phyloP scores from a whole-genome alignment of 768 basidiomycete species.

The Tephrocybe sp. region DNA sequence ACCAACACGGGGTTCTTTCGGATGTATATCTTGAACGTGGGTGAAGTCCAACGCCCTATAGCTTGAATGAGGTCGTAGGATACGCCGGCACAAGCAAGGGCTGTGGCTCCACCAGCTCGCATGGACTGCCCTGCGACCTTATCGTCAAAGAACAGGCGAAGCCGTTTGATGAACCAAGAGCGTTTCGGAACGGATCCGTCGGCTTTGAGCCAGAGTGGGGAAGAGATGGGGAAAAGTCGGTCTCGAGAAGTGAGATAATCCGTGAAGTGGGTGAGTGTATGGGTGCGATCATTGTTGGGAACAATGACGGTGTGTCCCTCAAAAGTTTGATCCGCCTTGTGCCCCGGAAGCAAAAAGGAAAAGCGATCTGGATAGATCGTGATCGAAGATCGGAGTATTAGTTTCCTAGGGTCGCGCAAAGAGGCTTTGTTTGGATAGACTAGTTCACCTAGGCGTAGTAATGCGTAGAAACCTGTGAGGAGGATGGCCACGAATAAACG shows the following conservation, averaged over 20 bases:
- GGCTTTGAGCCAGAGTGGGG: constrained; percentile 15
- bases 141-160: constrained; percentile 16
- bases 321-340: constrained; percentile 21
- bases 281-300: not conserved
- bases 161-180: constrained; percentile 15
- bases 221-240: constrained; percentile 1
- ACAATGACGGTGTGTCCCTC: constrained; percentile 19
- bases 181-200: constrained; percentile 15
- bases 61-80: too few species aligned
- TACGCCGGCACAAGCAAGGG: too few species aligned
- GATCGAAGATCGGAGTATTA: too few species aligned
- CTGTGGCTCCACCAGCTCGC: too few species aligned
- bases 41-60: too few species aligned
- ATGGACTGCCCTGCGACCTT: too few species aligned
- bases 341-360: constrained; percentile 10
- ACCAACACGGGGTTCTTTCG: not conserved
- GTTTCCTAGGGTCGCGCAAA: too few species aligned
- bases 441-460: too few species aligned
- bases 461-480: too few species aligned
- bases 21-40: constrained; percentile 18
- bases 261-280: constrained; percentile 1
- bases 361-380: not conserved
- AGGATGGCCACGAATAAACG: too few species aligned
- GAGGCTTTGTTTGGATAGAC: too few species aligned
- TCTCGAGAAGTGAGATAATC: constrained; percentile 9